These are phyloP conservation scores for Pigoraptor vietnamica DNA, from an alignment of 78 protist species.

Conservation along the genomic window DNA sequence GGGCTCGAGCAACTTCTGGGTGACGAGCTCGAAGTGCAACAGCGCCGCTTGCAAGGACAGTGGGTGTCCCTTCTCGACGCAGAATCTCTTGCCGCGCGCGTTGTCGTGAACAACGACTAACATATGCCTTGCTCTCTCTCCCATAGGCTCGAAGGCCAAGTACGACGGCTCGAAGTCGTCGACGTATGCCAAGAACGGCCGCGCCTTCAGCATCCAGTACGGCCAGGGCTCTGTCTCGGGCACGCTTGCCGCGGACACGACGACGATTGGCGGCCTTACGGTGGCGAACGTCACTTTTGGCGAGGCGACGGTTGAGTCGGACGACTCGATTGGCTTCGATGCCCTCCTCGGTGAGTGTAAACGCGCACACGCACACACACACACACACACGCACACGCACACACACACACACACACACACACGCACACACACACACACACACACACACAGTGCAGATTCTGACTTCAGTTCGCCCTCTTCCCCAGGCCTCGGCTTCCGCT, in stretches of 20 bases:
- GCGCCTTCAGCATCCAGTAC: conserved; percentile 76
- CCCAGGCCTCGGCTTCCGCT: conserved; percentile 83
- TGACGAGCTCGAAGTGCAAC: not conserved
- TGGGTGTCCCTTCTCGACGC: not conserved
- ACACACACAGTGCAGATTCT: too few relatives aligned
- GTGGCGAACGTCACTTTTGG: conserved; percentile 67
- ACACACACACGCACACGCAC: too few relatives aligned
- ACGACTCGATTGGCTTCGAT: not conserved
- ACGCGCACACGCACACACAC: too few relatives aligned
- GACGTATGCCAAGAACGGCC: conserved; percentile 77
- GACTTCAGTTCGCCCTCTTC: too few relatives aligned
- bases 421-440: too few relatives aligned
- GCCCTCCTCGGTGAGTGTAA: not conserved
- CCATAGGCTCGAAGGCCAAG: conserved; percentile 10
- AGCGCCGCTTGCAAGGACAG: not conserved
- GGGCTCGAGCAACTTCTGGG: not conserved
- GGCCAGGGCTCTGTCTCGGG: conserved; percentile 89
- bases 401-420: too few relatives aligned
- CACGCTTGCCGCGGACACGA: conserved; percentile 57
- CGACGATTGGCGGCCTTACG: conserved; percentile 68
- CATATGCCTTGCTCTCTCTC: too few relatives aligned
- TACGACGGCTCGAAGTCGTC: conserved; percentile 67
- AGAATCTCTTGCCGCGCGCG: too few relatives aligned
- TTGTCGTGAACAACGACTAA: too few relatives aligned
- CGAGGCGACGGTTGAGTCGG: conserved; percentile 37